phyloP scores from a whole-genome alignment of 257 asterid genomes.

The Phtheirospermum japonicum region DNA sequence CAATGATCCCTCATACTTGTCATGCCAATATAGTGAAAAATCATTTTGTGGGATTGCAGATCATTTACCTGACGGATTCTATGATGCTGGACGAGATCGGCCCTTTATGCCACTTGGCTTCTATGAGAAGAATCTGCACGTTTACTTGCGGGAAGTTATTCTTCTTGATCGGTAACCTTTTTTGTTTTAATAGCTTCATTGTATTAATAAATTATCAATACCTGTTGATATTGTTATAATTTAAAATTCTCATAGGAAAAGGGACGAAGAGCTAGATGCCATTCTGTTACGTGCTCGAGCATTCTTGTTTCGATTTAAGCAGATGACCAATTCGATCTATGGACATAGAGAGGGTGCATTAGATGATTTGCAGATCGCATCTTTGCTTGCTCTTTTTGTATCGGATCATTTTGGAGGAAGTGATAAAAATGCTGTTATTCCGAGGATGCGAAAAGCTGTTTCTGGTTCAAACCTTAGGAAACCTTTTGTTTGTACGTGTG shows the following conservation, averaged over 20 bases:
- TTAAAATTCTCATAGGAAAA: conserved; percentile 47
- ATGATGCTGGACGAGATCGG: conserved; percentile 94
- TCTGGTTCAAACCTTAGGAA: conserved; percentile 64
- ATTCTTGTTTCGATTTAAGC: conserved; percentile 52
- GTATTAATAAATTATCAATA: not conserved
- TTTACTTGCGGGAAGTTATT: conserved; percentile 75
- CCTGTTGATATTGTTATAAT: not conserved
- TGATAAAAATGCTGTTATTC: conserved; percentile 60
- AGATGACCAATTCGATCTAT: conserved; percentile 42
- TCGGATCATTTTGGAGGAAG: conserved; percentile 99
- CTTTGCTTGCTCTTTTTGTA: conserved; percentile 88
- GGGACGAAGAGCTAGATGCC: conserved; percentile 82
- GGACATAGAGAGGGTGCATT: conserved; percentile 36
- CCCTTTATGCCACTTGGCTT: conserved; percentile 67
- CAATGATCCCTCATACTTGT: conserved; percentile 49
- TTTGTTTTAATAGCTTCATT: not conserved
- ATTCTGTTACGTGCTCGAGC: conserved; percentile 63
- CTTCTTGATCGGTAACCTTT: conserved; percentile 70
- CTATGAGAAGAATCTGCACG: conserved; percentile 52
- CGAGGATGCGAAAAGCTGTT: conserved; percentile 62
- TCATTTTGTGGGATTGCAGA: conserved; percentile 79
- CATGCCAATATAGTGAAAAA: conserved; percentile 64
- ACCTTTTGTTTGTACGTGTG: conserved; percentile 91
- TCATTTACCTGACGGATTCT: conserved; percentile 85
- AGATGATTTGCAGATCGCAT: conserved; percentile 62